Base-by-base conservation (phyloP, 495 filamentous ascomycete species). In the Penicillium malachiteum region DNA sequence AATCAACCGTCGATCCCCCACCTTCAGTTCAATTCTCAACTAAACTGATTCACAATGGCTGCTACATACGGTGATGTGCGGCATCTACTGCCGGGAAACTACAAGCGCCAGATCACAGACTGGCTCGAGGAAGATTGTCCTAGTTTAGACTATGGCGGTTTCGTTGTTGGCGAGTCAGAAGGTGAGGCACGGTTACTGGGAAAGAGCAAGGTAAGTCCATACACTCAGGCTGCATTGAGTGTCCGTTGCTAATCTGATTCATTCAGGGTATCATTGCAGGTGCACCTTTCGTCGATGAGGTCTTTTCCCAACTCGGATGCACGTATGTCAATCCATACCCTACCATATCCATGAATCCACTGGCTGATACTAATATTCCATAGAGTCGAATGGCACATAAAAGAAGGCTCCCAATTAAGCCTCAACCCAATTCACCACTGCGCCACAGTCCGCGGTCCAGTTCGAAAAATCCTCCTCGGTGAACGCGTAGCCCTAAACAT, bases 91-190 rank as follows among this genome's bases (percentile, higher is more conserved):
- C 93, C 93, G 0, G 80, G 79, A 14, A 88, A 85, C 37, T 96
- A 91, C 83, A 94, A 94, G 64, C 78, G 85, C 32, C 80, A 87
- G 48, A 83, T 98, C 50, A 79, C 88, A 2, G 68, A 81, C 52
- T 98, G 95, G 95, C 86, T 96, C 5, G 87, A 90, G 55, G 94
- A 98, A 73, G 94, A 98, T 74, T 93, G 91, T 18, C 94, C 94
- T 3, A 92, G 90, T 33, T 92, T 95, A 68, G 94, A 98, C 75
- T 96, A 96, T 67, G 95, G 92, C 59, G 94, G 94, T 39, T 98
- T 96, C 65, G 94, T 98, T 8, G 94, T 98, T 11, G 94, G 94
- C 45, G 85, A 92, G 53, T 78, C 81, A 14, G 76, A 78, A 6
- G 85, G 87, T 39, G 89, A 88, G 57, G 95, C 94, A 3, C 89